Percentiles rank a stretch among this genome's conserved stretches.
These are phyloP conservation scores for Periconia macrospinosa DNA, from an alignment of 2,329 filamentous ascomycete genomes.

Conservation along the genomic window DNA sequence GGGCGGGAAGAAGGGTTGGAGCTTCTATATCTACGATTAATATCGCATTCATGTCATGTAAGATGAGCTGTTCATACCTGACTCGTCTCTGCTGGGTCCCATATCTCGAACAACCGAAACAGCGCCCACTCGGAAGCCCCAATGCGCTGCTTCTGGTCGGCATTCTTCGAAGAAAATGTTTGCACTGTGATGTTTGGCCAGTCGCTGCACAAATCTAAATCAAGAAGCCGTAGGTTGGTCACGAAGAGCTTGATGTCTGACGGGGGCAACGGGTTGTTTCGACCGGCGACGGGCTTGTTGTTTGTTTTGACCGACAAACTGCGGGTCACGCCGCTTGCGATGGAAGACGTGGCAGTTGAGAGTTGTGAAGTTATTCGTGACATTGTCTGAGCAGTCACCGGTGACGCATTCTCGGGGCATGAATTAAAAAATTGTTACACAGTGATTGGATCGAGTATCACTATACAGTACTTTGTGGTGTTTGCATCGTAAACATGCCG, in stretches of 20 bases:
- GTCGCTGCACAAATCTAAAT: constrained; percentile 73
- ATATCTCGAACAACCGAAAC: constrained; percentile 83
- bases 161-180: constrained; percentile 70
- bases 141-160: constrained; percentile 80
- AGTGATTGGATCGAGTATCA: background rate
- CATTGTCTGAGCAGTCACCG: constrained; percentile 19
- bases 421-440: background rate
- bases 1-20: constrained; percentile 88
- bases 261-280: constrained; percentile 23
- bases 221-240: constrained; percentile 79
- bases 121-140: constrained; percentile 86
- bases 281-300: constrained; percentile 19
- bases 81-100: constrained; percentile 75
- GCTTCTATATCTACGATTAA: constrained; percentile 60
- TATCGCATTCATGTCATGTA: background rate
- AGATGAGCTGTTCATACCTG: constrained; percentile 56
- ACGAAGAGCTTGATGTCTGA: constrained; percentile 63
- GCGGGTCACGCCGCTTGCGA: constrained; percentile 24
- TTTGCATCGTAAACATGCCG: background rate
- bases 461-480: background rate
- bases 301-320: constrained; percentile 38
- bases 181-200: constrained; percentile 76
- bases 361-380: constrained; percentile 29
- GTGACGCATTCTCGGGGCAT: constrained; percentile 7
- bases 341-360: constrained; percentile 20